phyloP scores from a whole-genome alignment of 495 filamentous ascomycete genomes.

The Daldinia concentrica region DNA sequence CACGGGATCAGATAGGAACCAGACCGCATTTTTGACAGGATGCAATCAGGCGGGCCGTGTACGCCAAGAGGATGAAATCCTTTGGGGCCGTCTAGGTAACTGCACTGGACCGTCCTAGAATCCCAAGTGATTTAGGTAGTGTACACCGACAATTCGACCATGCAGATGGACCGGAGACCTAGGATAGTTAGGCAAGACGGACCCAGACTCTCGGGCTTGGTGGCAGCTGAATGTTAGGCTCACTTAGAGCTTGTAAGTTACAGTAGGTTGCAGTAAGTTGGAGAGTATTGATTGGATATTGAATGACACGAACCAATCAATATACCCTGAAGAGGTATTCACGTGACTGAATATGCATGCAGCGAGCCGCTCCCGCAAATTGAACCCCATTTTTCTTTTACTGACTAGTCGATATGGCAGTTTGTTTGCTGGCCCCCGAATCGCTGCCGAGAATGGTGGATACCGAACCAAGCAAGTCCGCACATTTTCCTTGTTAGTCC shows the following conservation, averaged over 20 bases:
- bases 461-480: conserved; percentile 3
- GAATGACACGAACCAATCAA: conserved; percentile 34
- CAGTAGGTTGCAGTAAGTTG: neutral
- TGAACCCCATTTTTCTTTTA: conserved; percentile 43
- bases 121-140: conserved; percentile 16
- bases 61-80: conserved; percentile 34
- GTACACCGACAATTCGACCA: conserved; percentile 40
- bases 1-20: conserved; percentile 14
- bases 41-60: conserved; percentile 37
- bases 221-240: conserved; percentile 18
- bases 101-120: conserved; percentile 24
- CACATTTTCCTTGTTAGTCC: neutral
- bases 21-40: conserved; percentile 42
- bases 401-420: conserved; percentile 33
- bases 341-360: conserved; percentile 50
- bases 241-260: neutral
- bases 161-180: conserved; percentile 11
- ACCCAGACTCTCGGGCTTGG: conserved; percentile 38
- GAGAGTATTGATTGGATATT: conserved; percentile 23
- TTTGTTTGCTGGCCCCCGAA: conserved; percentile 35
- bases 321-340: conserved; percentile 25
- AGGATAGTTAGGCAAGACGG: conserved; percentile 30
- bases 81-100: conserved; percentile 26
- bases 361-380: conserved; percentile 51
- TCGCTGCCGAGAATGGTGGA: conserved; percentile 21